Conservation (phyloP, 2,329 filamentous ascomycete genomes). For the Clonostachys rosea region DNA sequence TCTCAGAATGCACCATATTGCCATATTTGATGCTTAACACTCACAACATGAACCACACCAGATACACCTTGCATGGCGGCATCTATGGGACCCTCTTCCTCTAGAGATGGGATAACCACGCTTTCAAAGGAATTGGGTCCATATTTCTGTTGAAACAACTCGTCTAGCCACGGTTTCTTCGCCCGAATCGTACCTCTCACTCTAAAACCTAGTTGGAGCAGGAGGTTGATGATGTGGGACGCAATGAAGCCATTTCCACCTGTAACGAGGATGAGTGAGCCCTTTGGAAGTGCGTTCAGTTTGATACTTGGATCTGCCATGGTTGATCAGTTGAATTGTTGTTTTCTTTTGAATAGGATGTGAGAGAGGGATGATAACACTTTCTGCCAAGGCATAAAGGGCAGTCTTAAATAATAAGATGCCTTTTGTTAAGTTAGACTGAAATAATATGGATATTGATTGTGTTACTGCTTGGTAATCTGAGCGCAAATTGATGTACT, state of each 20-base stretch:
- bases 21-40: not conserved
- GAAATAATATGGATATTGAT: too few relatives aligned
- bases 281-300: conserved; percentile 12
- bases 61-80: not conserved
- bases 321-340: too few relatives aligned
- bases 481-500: too few relatives aligned
- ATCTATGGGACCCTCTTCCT: not conserved
- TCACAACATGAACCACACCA: not conserved
- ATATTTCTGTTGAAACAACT: not conserved
- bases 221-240: conserved; percentile 19
- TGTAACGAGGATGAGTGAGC: conserved; percentile 18
- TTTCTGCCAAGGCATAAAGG: too few relatives aligned
- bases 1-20: too few relatives aligned
- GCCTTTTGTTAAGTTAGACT: too few relatives aligned
- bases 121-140: not conserved
- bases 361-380: too few relatives aligned
- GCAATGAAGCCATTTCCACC: conserved; percentile 27
- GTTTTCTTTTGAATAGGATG: too few relatives aligned
- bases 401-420: too few relatives aligned
- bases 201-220: conserved; percentile 19
- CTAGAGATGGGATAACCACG: not conserved
- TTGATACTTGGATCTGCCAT: too few relatives aligned
- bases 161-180: not conserved
- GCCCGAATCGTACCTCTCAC: conserved; percentile 25
- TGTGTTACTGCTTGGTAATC: too few relatives aligned